Conservation (phyloP, 2,329 filamentous ascomycete species). For the Scedosporium minutisporum region DNA sequence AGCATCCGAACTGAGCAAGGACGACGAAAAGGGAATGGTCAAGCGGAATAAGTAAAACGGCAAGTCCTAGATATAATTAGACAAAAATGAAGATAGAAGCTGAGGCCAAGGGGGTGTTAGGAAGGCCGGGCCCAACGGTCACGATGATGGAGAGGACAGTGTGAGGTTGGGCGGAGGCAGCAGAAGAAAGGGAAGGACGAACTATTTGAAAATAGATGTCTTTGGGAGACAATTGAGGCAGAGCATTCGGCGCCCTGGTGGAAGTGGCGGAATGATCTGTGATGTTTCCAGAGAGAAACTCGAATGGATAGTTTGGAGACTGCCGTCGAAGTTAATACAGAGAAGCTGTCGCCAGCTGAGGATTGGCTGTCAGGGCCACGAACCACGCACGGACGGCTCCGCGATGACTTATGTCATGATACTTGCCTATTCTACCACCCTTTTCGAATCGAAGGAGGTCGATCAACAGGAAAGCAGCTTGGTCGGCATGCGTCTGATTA, state of each 20-base stretch:
- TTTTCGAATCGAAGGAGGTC: too few species aligned
- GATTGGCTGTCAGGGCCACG: background rate
- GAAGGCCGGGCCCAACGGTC: background rate
- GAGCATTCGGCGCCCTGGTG: background rate
- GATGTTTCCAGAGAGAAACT: background rate
- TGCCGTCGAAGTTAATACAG: background rate
- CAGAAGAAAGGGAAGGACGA: slow-evolving; percentile 12
- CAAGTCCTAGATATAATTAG: background rate
- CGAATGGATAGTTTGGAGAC: background rate
- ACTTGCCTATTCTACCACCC: too few species aligned
- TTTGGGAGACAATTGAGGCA: background rate
- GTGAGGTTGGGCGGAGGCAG: slow-evolving; percentile 7
- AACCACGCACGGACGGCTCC: background rate
- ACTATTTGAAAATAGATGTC: slow-evolving; percentile 9
- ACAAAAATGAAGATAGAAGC: background rate
- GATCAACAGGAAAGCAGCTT: too few species aligned
- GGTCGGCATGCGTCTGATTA: too few species aligned
- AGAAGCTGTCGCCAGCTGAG: slow-evolving; percentile 3
- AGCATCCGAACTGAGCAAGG: slow-evolving; percentile 6
- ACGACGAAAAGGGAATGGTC: slow-evolving; percentile 2
- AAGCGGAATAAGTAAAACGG: background rate
- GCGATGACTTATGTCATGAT: background rate
- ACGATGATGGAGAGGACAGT: background rate
- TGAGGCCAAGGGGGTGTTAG: slow-evolving; percentile 6
- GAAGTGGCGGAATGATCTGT: background rate